Evolutionary conservation across 345 rosid genomes (phyloP).

Genomic region (Triadica sebifera): DNA sequence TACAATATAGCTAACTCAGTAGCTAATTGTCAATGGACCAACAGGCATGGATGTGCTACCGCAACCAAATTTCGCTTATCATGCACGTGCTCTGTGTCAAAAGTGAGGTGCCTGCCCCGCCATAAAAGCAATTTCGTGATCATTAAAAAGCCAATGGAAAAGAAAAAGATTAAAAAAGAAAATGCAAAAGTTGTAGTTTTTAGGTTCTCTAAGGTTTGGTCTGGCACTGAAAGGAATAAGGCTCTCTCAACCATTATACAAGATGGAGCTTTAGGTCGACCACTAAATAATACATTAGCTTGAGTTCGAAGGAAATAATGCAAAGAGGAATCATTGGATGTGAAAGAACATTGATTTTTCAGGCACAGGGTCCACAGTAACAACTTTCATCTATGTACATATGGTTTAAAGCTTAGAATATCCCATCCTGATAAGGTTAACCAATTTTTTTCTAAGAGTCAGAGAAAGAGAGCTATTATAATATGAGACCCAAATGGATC

Average conservation of each 20-base stretch:
- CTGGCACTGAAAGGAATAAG: constrained; percentile 8
- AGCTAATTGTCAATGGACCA: constrained; percentile 20
- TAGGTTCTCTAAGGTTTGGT: constrained; percentile 2
- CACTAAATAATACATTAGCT: constrained; percentile 11
- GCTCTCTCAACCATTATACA: constrained; percentile 5
- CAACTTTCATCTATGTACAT: neutral
- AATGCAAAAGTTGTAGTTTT: constrained; percentile 8
- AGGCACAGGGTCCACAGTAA: neutral
- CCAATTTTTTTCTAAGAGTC: neutral
- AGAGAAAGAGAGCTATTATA: neutral
- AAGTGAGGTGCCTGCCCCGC: neutral
- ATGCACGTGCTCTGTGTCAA: constrained; percentile 28
- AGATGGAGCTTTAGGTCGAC: constrained; percentile 17
- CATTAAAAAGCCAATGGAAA: constrained; percentile 15
- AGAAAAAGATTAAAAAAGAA: too few relatives aligned
- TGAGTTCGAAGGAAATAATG: constrained; percentile 32
- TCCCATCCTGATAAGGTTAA: constrained; percentile 19
- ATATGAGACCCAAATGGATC: neutral
- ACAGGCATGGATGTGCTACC: neutral
- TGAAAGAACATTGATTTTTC: constrained; percentile 4
- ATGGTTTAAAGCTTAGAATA: constrained; percentile 25
- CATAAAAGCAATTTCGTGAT: neutral
- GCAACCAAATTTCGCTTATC: constrained; percentile 11
- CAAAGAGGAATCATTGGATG: constrained; percentile 13
- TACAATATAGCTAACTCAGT: neutral